phyloP scores from a whole-genome alignment of 2,329 filamentous ascomycete species.

The Scedosporium boydii region DNA sequence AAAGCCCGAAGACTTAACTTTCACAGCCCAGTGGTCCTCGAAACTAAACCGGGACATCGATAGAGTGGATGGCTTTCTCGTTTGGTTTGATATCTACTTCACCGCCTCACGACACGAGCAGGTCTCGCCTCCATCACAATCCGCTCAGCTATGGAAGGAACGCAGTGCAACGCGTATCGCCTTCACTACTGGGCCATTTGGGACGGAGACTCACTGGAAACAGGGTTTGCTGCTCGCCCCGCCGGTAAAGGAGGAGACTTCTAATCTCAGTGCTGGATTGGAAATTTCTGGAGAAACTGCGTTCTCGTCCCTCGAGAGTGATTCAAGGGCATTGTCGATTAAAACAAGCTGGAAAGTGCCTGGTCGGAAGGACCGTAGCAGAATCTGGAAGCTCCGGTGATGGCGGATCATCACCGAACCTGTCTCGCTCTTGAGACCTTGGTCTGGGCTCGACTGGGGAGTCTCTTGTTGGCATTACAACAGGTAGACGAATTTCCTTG shows the following conservation, averaged over 20 bases:
- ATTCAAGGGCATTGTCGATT: constrained; percentile 60
- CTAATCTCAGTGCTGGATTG: constrained; percentile 25
- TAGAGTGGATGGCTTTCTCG: constrained; percentile 71
- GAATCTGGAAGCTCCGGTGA: constrained; percentile 38
- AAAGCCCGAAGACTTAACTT: constrained; percentile 62
- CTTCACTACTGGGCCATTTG: constrained; percentile 77
- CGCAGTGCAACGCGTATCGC: constrained; percentile 54
- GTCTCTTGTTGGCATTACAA: too few relatives aligned
- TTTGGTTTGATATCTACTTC: constrained; percentile 96
- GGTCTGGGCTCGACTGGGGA: too few relatives aligned
- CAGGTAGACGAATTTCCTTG: too few relatives aligned
- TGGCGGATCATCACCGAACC: background rate
- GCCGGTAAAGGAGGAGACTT: background rate
- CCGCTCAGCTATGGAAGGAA: constrained; percentile 53
- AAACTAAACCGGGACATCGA: constrained; percentile 53
- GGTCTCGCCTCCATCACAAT: constrained; percentile 39
- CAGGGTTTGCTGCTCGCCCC: constrained; percentile 56
- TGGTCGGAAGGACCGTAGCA: constrained; percentile 29
- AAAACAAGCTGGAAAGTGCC: constrained; percentile 50
- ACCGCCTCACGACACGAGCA: constrained; percentile 48
- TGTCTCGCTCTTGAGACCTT: background rate
- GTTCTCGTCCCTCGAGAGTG: constrained; percentile 60
- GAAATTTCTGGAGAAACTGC: constrained; percentile 57
- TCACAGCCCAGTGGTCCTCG: constrained; percentile 58
- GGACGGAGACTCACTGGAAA: constrained; percentile 80